A percentile compares a stretch with the other conserved stretches of the same genome.
Conservation (phyloP, 169 alveolate genomes). For the Eimeria praecox region DNA sequence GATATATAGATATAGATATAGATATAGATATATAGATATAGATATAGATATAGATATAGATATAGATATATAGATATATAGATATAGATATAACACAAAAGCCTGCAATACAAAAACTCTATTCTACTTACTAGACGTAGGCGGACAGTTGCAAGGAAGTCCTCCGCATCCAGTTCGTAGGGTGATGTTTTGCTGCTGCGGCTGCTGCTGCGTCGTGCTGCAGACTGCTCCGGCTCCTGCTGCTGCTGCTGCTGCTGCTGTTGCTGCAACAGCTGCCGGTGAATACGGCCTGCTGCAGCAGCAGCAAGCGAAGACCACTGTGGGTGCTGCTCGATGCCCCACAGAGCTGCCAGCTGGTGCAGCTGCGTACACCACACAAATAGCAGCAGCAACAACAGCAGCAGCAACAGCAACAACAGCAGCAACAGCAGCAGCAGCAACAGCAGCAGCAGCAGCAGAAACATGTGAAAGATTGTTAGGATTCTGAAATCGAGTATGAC, state of each 20-base stretch:
- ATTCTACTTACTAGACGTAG: background rate
- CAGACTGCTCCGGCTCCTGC: background rate
- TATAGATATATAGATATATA: no score
- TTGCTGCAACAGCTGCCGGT: background rate
- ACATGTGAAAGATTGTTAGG: background rate
- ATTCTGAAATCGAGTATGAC: background rate
- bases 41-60: no score
- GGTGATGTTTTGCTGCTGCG: background rate
- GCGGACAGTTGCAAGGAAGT: constrained; percentile 12
- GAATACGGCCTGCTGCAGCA: constrained; percentile 48
- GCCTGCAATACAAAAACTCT: no score
- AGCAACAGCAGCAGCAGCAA: background rate
- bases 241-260: constrained; percentile 47
- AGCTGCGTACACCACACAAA: background rate
- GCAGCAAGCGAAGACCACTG: background rate
- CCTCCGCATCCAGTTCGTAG: background rate
- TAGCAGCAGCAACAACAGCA: background rate
- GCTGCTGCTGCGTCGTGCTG: background rate
- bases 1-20: no score
- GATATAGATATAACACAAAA: no score
- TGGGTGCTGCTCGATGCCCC: background rate
- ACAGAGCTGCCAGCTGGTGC: constrained; percentile 18
- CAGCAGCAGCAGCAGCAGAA: background rate
- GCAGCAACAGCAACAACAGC: background rate
- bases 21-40: no score